phyloP scores from a whole-genome alignment of 2,329 filamentous ascomycete genomes.

The Cladosporium sp. region DNA sequence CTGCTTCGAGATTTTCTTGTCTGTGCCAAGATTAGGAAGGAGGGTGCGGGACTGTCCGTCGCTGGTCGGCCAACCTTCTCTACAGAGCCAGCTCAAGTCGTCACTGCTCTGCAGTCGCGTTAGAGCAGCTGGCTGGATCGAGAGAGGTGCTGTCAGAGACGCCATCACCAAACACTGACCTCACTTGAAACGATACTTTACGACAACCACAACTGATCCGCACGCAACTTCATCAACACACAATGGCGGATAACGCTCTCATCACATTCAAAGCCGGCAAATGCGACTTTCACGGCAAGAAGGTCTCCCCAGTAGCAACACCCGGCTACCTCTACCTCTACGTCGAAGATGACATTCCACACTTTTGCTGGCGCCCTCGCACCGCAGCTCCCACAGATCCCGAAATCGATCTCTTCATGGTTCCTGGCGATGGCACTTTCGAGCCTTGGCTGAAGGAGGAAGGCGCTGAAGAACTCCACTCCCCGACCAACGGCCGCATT shows the following conservation, averaged over 20 bases:
- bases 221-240: conserved; percentile 23
- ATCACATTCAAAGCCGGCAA: conserved; percentile 95
- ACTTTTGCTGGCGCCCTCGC: conserved; percentile 95
- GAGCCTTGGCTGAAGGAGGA: conserved; percentile 48
- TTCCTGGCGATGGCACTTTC: conserved; percentile 84
- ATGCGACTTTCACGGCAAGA: conserved; percentile 60
- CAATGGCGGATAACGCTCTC: conserved; percentile 77
- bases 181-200: background rate
- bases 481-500: conserved; percentile 74
- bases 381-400: conserved; percentile 64
- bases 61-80: no score
- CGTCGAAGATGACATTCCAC: conserved; percentile 85
- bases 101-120: no score
- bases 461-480: conserved; percentile 56
- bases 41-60: no score
- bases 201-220: background rate
- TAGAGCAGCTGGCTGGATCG: no score
- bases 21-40: no score
- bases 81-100: no score
- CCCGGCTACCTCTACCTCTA: conserved; percentile 91
- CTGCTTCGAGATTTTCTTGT: no score
- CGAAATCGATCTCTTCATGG: conserved; percentile 87
- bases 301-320: conserved; percentile 66
- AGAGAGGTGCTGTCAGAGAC: background rate
- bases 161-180: conserved; percentile 2